Base-by-base conservation (phyloP, 306 rosid genomes). In the Psophocarpus tetragonolobus region DNA sequence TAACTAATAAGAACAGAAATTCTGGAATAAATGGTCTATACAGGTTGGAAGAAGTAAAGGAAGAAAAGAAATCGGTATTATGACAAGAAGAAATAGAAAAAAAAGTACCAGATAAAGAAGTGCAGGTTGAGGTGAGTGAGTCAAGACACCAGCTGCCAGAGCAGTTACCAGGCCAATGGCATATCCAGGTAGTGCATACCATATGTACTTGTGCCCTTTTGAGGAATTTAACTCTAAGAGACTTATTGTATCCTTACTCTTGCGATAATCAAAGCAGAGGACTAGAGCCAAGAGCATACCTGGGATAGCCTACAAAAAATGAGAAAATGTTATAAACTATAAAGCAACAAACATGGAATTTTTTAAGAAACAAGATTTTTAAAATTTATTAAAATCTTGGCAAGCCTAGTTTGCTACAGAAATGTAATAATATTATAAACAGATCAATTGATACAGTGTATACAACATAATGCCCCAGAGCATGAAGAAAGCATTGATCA, bases 111-210 rank as follows among this genome's bases (percentile, higher is more conserved):
- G 90, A 91, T 96, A 96, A 27, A 92, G 92, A 42, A 96, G 97
- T 13, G 98, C 98, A 10, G 99, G 99, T 81, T 96, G 99, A 73
- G 99, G 99, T 27, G 96, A 87, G 75, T 86, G 93, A 30, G 98
- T 96, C 86, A 96, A 85, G 80, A 93, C 85, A 57, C 98, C 98
- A 64, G 98, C 98, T 24, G 98, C 92, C 86, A 96, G 81, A 87
- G 99, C 99, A 33, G 87, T 77, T 42, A 96, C 83, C 73, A 96
- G 87, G 38, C 99, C 98, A 33, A 96, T 73, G 71, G 99, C 98
- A 85, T 96, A 96, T 47, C 99, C 99, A 82, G 94, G 92, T 68
- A 96, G 90, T 36, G 99, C 98, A 87, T 91, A 96, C 98, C 99
- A 92, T 77, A 91, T 96, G 86, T 95, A 92, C 69, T 92, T 95